These are phyloP conservation scores for Dryas alaskensis DNA, from an alignment of 306 rosid species.

Conservation along the genomic window DNA sequence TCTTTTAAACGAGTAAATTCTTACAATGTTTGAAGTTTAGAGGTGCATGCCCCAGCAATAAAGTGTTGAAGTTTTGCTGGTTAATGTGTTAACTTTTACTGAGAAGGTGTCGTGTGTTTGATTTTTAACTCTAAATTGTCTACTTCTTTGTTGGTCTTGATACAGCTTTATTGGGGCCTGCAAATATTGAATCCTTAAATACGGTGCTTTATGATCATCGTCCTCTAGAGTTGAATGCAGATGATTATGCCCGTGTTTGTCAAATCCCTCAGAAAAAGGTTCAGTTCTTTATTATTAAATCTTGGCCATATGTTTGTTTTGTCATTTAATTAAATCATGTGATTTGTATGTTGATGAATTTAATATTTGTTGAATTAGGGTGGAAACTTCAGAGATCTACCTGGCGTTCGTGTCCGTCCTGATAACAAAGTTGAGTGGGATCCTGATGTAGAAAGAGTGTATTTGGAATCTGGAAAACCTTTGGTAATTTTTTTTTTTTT, in stretches of 20 bases:
- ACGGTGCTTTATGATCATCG: constrained; percentile 55
- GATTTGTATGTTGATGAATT: background rate
- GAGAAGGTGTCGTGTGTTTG: background rate
- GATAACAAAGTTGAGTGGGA: constrained; percentile 69
- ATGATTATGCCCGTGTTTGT: constrained; percentile 70
- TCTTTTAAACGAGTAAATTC: too few species aligned
- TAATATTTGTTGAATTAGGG: constrained; percentile 42
- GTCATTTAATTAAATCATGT: background rate
- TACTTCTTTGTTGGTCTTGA: background rate
- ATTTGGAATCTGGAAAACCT: constrained; percentile 71
- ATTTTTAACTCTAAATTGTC: background rate
- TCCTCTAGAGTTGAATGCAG: constrained; percentile 46
- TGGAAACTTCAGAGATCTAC: constrained; percentile 75
- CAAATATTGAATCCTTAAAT: background rate
- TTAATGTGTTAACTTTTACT: too few species aligned
- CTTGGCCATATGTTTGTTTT: background rate
- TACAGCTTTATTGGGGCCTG: constrained; percentile 42
- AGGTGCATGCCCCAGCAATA: too few species aligned
- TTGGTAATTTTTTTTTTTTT: constrained; percentile 46
- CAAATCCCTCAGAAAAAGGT: constrained; percentile 70
- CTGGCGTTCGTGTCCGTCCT: constrained; percentile 59
- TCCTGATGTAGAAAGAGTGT: constrained; percentile 47
- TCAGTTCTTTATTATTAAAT: background rate
- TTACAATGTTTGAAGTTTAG: too few species aligned
- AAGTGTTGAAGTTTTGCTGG: too few species aligned